A percentile compares a stretch with the other conserved stretches of the same genome.
Conservation (phyloP, 805 yeast species). For the Teunomyces aglyptinius region DNA sequence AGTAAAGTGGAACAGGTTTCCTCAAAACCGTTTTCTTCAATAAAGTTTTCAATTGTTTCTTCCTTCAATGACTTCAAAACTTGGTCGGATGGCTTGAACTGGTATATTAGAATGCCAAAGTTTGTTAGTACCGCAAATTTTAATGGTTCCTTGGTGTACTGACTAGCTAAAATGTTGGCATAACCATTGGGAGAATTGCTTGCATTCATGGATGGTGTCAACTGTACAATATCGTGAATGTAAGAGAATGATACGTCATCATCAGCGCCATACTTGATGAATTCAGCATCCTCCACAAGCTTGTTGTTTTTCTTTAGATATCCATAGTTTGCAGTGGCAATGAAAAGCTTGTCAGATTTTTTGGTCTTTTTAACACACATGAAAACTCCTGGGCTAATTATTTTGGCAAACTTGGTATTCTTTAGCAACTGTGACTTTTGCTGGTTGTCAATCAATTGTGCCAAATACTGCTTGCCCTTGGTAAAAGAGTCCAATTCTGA, state of each 20-base stretch:
- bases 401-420: constrained; percentile 54
- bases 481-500: constrained; percentile 43
- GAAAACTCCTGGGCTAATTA: constrained; percentile 85
- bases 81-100: constrained; percentile 77
- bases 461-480: constrained; percentile 38
- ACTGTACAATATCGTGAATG: constrained; percentile 70
- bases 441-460: constrained; percentile 39
- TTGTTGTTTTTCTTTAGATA: constrained; percentile 68
- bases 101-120: constrained; percentile 72
- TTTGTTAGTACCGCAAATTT: constrained; percentile 81
- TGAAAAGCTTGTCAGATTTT: constrained; percentile 54
- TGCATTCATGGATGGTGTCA: constrained; percentile 70
- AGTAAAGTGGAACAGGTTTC: constrained; percentile 91
- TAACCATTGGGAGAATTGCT: constrained; percentile 76
- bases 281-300: constrained; percentile 79
- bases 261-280: constrained; percentile 36
- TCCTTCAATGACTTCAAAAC: constrained; percentile 70
- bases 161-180: constrained; percentile 84
- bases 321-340: constrained; percentile 84
- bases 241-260: constrained; percentile 26
- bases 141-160: constrained; percentile 64
- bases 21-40: constrained; percentile 76
- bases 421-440: constrained; percentile 56
- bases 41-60: constrained; percentile 62
- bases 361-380: constrained; percentile 58